Percentiles rank a stretch among this genome's conserved stretches.
Evolutionary conservation across 352 stramenopile species (phyloP).

Genomic region (Phytophthora vignae): DNA sequence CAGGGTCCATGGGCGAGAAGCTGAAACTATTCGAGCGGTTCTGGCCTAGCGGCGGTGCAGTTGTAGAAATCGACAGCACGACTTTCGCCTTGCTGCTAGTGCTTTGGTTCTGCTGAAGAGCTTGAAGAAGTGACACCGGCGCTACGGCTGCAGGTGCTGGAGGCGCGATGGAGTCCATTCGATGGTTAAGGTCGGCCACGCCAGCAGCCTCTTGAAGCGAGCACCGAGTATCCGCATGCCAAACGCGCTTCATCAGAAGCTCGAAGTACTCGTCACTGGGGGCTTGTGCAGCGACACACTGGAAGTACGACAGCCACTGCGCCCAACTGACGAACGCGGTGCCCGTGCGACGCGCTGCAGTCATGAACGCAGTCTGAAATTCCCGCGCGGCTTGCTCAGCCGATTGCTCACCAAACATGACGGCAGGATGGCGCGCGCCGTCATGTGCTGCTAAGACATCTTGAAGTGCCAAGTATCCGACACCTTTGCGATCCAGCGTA

Average conservation of each 20-base stretch:
- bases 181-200: slow-evolving; percentile 8
- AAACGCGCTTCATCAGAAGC: slow-evolving; percentile 74
- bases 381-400: slow-evolving; percentile 61
- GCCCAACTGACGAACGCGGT: slow-evolving; percentile 69
- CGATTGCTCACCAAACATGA: slow-evolving; percentile 79
- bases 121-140: slow-evolving; percentile 61
- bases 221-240: slow-evolving; percentile 54
- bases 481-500: slow-evolving; percentile 60
- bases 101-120: slow-evolving; percentile 55
- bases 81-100: slow-evolving; percentile 31
- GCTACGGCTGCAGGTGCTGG: slow-evolving; percentile 14
- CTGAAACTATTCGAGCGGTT: slow-evolving; percentile 17
- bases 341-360: slow-evolving; percentile 36
- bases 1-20: slow-evolving; percentile 22
- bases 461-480: slow-evolving; percentile 64
- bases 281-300: slow-evolving; percentile 71
- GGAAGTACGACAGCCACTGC: slow-evolving; percentile 83
- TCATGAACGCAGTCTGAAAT: slow-evolving; percentile 63
- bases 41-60: slow-evolving; percentile 33
- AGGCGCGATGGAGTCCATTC: slow-evolving; percentile 14
- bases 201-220: slow-evolving; percentile 46
- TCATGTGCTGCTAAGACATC: slow-evolving; percentile 66
- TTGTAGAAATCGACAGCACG: slow-evolving; percentile 43
- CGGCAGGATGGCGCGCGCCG: slow-evolving; percentile 59
- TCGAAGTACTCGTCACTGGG: slow-evolving; percentile 85